phyloP scores from a whole-genome alignment of 1,139 yeast species.

The Waltiozyma sp. region DNA sequence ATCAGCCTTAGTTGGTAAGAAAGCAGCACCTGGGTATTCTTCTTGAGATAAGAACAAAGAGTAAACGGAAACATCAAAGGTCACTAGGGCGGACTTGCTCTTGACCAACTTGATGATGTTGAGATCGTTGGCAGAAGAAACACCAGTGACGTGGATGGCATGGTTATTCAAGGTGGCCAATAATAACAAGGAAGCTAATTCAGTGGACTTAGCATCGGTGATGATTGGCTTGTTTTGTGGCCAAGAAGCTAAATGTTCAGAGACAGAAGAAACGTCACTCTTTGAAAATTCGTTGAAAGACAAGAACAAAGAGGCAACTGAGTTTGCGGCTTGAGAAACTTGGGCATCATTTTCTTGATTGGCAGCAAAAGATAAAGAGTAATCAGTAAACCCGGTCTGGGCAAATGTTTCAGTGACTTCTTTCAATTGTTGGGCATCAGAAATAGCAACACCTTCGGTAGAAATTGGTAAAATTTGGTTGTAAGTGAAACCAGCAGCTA shows the following conservation, averaged over 20 bases:
- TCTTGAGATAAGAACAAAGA: conserved; percentile 67
- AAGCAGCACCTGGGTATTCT: conserved; percentile 57
- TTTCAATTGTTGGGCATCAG: conserved; percentile 53
- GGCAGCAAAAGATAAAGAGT: conserved; percentile 75
- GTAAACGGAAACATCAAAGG: conserved; percentile 83
- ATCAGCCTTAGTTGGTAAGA: conserved; percentile 73
- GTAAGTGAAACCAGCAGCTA: conserved; percentile 85
- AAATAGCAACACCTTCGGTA: conserved; percentile 47
- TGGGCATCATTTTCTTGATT: conserved; percentile 55
- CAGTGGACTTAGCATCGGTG: conserved; percentile 88
- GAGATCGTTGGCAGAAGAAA: conserved; percentile 72
- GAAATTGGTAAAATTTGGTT: conserved; percentile 72
- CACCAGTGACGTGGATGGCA: conserved; percentile 82
- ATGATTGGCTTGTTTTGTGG: conserved; percentile 76
- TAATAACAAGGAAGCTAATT: conserved; percentile 80
- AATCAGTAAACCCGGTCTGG: conserved; percentile 67
- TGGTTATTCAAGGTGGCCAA: conserved; percentile 83
- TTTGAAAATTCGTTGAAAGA: conserved; percentile 67
- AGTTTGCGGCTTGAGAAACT: conserved; percentile 50
- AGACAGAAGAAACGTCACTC: conserved; percentile 61
- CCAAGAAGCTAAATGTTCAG: conserved; percentile 77
- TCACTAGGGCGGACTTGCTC: conserved; percentile 68
- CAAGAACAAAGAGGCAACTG: conserved; percentile 71
- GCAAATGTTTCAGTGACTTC: conserved; percentile 51
- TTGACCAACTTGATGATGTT: conserved; percentile 79